Base-by-base conservation (phyloP, 1,139 yeast species). In the Blastobotrys proliferans region DNA sequence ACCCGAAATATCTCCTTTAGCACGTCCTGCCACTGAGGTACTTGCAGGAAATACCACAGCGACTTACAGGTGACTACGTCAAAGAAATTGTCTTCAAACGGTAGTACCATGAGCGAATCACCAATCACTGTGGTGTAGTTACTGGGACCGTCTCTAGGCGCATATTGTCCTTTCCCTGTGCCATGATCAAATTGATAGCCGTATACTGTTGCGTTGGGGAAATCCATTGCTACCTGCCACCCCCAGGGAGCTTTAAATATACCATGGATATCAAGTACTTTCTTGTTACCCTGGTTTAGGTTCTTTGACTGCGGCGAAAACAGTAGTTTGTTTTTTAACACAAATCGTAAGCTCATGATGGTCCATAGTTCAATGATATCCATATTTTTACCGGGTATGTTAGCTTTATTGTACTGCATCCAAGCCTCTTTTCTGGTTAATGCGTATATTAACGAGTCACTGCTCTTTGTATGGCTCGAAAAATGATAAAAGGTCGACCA, bases 211-310 rank as follows among this genome's bases (percentile, higher is more conserved):
- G 64, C 52, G 3, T 45, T 50, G 2, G 69, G 69, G 42, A 57
- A 57, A 47, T 67, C 71, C 14, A 64, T 46, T 1, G 72, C 70
- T 31, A 67, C 46, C 44, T 62, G 67, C 72, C 72, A 67, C 1
- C 66, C 58, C 70, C 70, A 67, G 33, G 62, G 64, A 19, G 61
- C 63, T 36, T 58, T 51, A 35, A 60, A 50, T 8, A 59, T 51
- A 5, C 65, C 63, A 40, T 62, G 66, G 31, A 62, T 45, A 44
- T 62, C 66, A n/a, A 62, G 50, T 3, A 62, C 42, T 21, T 45
- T 31, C 19, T 26, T 36, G 13, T 20, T 19, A 5, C 28, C 18
- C 21, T 40, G 24, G 31, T 18, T 6, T 35, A 31, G 33, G 9
- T 41, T 40, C 17, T 28, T 31, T 8, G 44, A 42, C 19, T 41